Conservation (phyloP, 805 yeast genomes). For the Candida coleopterorum region DNA sequence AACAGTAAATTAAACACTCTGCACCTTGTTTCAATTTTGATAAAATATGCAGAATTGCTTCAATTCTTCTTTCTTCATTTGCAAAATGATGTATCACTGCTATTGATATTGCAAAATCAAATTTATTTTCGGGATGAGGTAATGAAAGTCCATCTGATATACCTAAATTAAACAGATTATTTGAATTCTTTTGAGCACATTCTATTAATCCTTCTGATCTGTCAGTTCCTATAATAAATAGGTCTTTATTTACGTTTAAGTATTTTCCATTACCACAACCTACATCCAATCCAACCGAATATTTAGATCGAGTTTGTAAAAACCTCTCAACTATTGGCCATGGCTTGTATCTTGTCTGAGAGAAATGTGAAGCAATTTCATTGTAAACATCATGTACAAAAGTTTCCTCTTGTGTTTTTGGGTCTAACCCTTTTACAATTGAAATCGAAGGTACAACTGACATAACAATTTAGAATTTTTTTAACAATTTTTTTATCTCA, state of each 20-base stretch:
- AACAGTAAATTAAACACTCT: conserved; percentile 76
- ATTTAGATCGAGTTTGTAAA: conserved; percentile 42
- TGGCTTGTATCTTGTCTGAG: conserved; percentile 91
- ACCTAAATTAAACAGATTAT: conserved; percentile 47
- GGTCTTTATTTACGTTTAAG: conserved; percentile 60
- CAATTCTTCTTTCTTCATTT: conserved; percentile 71
- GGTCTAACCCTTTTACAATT: conserved; percentile 30
- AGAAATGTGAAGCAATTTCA: conserved; percentile 88
- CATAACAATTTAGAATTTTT: conserved; percentile 17
- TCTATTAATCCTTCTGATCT: conserved; percentile 63
- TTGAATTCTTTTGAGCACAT: conserved; percentile 51
- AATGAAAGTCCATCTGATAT: conserved; percentile 75
- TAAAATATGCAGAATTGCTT: conserved; percentile 69
- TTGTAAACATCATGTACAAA: conserved; percentile 92
- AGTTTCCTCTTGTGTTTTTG: conserved; percentile 60
- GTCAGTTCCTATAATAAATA: conserved; percentile 72
- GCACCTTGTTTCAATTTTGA: conserved; percentile 57
- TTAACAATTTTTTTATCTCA: background rate
- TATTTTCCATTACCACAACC: conserved; percentile 99
- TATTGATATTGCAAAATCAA: conserved; percentile 87
- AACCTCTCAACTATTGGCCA: conserved; percentile 93
- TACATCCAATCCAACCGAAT: conserved; percentile 80
- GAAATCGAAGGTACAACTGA: conserved; percentile 27
- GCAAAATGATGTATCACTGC: conserved; percentile 96
- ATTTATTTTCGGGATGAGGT: conserved; percentile 33